Base-by-base conservation (phyloP, 345 rosid genomes). In the Firmiana major region DNA sequence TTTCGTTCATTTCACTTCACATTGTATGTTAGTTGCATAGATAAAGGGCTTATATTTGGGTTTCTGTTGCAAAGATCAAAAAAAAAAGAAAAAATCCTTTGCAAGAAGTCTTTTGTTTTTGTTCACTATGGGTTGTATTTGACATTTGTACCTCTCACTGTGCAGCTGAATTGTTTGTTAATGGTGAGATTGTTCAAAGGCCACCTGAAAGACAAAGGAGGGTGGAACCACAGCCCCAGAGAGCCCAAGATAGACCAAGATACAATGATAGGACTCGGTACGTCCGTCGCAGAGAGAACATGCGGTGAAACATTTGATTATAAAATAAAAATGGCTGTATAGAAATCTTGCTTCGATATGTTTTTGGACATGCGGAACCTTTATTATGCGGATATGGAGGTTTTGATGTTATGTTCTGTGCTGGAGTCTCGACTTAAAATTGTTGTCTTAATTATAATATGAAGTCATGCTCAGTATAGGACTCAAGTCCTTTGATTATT, bases 211-310 rank as follows among this genome's bases (percentile, higher is more conserved):
- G 98, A 78, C 97, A 96, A 83, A 91, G 88, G 78, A 85, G 97
- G 81, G 97, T 94, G 80, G 95, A 90, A 66, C 97, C 98, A 1
- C 98, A 88, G 85, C 97, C 97, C 6, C 98, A 92, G 86, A 88
- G 98, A 87, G 93, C 94, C 13, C 89, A 92, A 58, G 97, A 94
- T 80, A 86, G 98, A 83, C 97, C 99, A n/a, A 91, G 98, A 85
- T 97, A 94, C 86, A 97, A 97, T 63, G 99, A 94, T 85, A 83
- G 97, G 79, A 94, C 98, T 75, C 83, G 97, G 9, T 96, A 92
- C 28, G 92, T 88, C 24, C 94, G 98, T n/a, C 93, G 97, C 79
- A 83, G 91, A 79, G 97, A 93, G 79, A 92, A 89, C 78, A 82
- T 77, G 71, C 80, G 92, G 58, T 92, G 85, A 90, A 73, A 57